A percentile compares a stretch with the other conserved stretches of the same genome.
phyloP scores from a whole-genome alignment of 768 basidiomycete genomes.

The Ramaria sp. region DNA sequence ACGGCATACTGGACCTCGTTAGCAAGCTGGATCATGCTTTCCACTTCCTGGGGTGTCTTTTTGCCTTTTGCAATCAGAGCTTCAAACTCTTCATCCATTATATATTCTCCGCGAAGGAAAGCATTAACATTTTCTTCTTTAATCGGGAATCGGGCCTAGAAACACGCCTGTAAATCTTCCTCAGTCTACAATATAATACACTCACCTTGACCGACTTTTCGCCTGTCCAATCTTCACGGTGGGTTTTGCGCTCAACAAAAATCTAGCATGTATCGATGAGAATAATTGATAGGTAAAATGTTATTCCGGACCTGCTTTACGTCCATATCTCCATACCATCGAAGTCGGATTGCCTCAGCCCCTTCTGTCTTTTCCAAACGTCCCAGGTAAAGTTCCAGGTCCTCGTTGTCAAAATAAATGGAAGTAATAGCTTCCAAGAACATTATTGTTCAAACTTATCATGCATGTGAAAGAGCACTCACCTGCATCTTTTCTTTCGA shows the following conservation, averaged over 20 bases:
- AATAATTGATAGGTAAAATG: background rate
- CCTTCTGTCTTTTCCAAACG: constrained; percentile 98
- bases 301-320: constrained; percentile 53
- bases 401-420: constrained; percentile 94
- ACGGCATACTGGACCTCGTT: constrained; percentile 92
- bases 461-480: constrained; percentile 9
- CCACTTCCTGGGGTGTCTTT: constrained; percentile 86
- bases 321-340: constrained; percentile 92
- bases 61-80: constrained; percentile 79
- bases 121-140: constrained; percentile 90
- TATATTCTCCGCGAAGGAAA: constrained; percentile 83
- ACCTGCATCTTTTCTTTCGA: constrained; percentile 76
- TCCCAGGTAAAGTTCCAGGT: constrained; percentile 91
- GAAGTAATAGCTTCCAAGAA: constrained; percentile 72
- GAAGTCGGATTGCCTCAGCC: constrained; percentile 88
- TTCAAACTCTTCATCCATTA: constrained; percentile 88
- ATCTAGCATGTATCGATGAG: constrained; percentile 35
- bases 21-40: constrained; percentile 92
- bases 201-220: constrained; percentile 89
- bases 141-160: constrained; percentile 63
- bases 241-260: constrained; percentile 82
- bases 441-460: background rate
- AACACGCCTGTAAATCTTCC: constrained; percentile 29
- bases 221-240: constrained; percentile 98
- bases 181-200: constrained; percentile 37